Percentiles rank a stretch among this genome's conserved stretches.
These are phyloP conservation scores for Ganoderma sinense DNA, from an alignment of 1,284 basidiomycete species.

Conservation along the genomic window DNA sequence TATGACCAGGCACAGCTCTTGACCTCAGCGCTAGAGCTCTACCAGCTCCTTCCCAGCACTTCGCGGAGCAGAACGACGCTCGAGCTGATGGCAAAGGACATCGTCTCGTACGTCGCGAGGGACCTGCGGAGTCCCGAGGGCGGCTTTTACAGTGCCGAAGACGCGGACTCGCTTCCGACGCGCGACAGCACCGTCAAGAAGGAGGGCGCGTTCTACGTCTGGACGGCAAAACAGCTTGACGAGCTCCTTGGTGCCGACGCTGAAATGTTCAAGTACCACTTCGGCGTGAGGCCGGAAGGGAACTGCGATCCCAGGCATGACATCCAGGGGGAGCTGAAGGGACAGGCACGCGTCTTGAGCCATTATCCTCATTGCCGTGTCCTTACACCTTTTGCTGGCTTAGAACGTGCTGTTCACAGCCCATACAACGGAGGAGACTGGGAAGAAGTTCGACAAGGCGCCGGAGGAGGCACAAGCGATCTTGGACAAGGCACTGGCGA, in stretches of 20 bases:
- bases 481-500: slow-evolving; percentile 32
- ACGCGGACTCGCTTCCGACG: slow-evolving; percentile 49
- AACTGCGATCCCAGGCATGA: slow-evolving; percentile 52
- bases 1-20: slow-evolving; percentile 53
- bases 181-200: slow-evolving; percentile 40
- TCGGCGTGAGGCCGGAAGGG: slow-evolving; percentile 45
- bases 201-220: slow-evolving; percentile 56
- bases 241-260: slow-evolving; percentile 41
- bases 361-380: neutral
- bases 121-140: slow-evolving; percentile 45
- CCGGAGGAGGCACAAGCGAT: slow-evolving; percentile 35
- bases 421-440: slow-evolving; percentile 35
- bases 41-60: slow-evolving; percentile 35
- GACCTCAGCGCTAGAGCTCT: slow-evolving; percentile 33
- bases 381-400: neutral
- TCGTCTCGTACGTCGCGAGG: slow-evolving; percentile 47
- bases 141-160: slow-evolving; percentile 52
- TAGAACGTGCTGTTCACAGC: slow-evolving; percentile 39
- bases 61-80: slow-evolving; percentile 37
- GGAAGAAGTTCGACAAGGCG: slow-evolving; percentile 28
- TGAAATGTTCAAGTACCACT: slow-evolving; percentile 43
- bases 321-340: slow-evolving; percentile 48
- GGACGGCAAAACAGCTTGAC: slow-evolving; percentile 47
- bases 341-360: slow-evolving; percentile 30
- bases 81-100: slow-evolving; percentile 35